Base-by-base conservation (phyloP, 495 filamentous ascomycete species). In the Clavariopsis aquatica region DNA sequence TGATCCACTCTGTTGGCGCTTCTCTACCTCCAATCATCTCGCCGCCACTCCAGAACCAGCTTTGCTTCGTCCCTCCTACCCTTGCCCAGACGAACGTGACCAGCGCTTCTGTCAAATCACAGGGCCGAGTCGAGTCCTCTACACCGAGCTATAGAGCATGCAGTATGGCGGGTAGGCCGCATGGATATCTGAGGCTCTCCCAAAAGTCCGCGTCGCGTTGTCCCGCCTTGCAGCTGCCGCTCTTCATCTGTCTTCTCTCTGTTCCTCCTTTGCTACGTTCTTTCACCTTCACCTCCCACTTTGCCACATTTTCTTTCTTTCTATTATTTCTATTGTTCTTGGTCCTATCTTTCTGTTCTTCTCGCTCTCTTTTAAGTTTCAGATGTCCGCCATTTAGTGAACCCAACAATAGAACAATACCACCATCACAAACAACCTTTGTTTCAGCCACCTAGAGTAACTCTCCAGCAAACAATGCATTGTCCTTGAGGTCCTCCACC, bases 401-500 rank as follows among this genome's bases (percentile, higher is more conserved):
- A 22, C 47, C 52, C 59, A 24, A 68, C 65, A 63, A 63, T 68
- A 68, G 65, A 68, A 57, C 65, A 56, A 62, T 47, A 45, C 51
- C 43, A 62, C 43, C 52, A 45, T 49, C 46, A 52, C 65, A 68
- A 63, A 63, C 65, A 1, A 29, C 55, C 43, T 31, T 60, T 60
- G 65, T 68, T 64, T 68, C 65, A 66, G 63, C 63, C 61, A 20
- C 43, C 13, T 13, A 23, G 46, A 24, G 31, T 63, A 54, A 26
- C 63, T 34, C n/a, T 60, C 56, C 26, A 26, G 19, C 49, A 8
- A 57, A 68, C 60, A 68, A 68, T 68, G 65, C 65, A 64, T 64
- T 68, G 59, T 68, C 46, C 46, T 2, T 60, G 49, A 66, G 5
- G 1, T 52, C 5, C 38, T 54, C 60, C 20, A n/a, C 28, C 46